These are phyloP conservation scores for Combretum micranthum DNA, from an alignment of 345 rosid species.

Conservation along the genomic window DNA sequence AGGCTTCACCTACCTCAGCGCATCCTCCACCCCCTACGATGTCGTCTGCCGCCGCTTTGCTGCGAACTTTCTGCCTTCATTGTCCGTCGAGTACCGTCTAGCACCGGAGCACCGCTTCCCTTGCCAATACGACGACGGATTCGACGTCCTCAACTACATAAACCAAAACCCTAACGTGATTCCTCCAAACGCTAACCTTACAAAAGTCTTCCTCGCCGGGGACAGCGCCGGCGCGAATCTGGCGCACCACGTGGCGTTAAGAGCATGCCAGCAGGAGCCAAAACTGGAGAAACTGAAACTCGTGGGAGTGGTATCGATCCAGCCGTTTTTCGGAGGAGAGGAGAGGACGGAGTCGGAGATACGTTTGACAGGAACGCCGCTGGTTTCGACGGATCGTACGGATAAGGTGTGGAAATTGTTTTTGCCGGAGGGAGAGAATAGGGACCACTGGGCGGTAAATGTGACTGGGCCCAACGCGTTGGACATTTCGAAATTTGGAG, in stretches of 20 bases:
- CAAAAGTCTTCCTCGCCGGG: conserved; percentile 50
- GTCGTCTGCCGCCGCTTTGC: conserved; percentile 59
- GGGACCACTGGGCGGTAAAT: conserved; percentile 48
- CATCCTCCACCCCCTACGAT: conserved; percentile 41
- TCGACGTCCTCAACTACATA: conserved; percentile 49
- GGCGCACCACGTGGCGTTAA: too few species aligned
- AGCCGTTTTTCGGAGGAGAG: too few species aligned
- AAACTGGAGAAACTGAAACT: too few species aligned
- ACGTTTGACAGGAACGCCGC: conserved; percentile 14
- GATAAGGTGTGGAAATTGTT: conserved; percentile 53
- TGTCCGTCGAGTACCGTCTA: conserved; percentile 73
- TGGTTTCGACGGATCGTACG: conserved; percentile 39
- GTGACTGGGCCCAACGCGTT: conserved; percentile 42
- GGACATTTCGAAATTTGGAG: conserved; percentile 35
- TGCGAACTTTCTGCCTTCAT: conserved; percentile 41
- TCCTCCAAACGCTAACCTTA: conserved; percentile 51
- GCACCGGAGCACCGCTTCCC: conserved; percentile 72
- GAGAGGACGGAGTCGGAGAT: too few species aligned
- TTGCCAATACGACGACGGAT: conserved; percentile 69
- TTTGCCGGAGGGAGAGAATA: conserved; percentile 50
- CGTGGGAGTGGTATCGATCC: too few species aligned
- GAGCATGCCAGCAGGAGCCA: too few species aligned
- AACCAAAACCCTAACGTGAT: conserved; percentile 30
- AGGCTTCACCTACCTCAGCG: too few species aligned
- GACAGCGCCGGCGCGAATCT: too few species aligned